Evolutionary conservation across 768 basidiomycete genomes (phyloP).

Genomic region (Mycena venus): DNA sequence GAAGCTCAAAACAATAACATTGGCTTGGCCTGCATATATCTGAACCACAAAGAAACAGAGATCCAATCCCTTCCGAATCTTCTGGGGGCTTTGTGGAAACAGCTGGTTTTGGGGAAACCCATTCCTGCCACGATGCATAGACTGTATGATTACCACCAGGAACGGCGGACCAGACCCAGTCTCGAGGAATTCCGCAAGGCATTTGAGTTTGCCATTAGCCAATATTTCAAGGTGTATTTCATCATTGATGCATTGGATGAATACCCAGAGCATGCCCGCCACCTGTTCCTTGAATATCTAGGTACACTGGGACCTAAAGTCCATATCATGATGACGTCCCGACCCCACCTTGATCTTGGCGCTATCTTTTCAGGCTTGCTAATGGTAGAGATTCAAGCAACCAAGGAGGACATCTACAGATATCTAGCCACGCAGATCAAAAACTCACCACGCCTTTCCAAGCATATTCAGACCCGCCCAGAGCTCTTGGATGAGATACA

Average conservation of each 20-base stretch:
- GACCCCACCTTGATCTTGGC: background rate
- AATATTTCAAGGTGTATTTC: background rate
- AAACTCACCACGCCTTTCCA: background rate
- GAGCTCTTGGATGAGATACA: background rate
- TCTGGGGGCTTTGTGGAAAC: background rate
- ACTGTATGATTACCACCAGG: background rate
- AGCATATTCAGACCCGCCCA: background rate
- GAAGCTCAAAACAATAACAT: background rate
- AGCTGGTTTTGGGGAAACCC: background rate
- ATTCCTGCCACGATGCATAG: background rate
- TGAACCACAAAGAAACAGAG: background rate
- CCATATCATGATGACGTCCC: background rate
- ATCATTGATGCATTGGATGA: background rate
- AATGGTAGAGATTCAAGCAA: background rate
- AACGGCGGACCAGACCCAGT: background rate
- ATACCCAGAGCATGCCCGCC: background rate
- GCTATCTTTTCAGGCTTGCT: background rate
- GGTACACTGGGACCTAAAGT: background rate
- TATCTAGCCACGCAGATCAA: background rate
- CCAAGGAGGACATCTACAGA: background rate
- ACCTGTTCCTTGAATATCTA: background rate
- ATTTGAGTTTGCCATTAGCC: background rate
- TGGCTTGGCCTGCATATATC: background rate
- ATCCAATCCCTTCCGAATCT: background rate
- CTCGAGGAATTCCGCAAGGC: background rate